These are phyloP conservation scores for Dioscorea alata DNA, from an alignment of 106 monocot species.

Conservation along the genomic window DNA sequence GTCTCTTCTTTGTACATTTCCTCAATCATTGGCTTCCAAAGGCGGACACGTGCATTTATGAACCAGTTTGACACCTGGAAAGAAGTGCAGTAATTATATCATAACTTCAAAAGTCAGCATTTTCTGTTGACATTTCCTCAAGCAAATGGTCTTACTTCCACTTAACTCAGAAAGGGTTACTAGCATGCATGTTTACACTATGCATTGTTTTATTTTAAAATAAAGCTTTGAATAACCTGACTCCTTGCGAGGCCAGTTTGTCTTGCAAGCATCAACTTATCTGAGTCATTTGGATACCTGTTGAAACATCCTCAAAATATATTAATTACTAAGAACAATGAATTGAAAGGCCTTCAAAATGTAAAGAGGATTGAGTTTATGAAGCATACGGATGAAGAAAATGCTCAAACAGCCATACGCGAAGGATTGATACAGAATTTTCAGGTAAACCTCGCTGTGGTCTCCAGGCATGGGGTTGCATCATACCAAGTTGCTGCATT, in stretches of 20 bases:
- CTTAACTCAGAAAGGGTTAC: no score
- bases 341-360: no score
- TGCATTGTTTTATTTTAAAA: background rate
- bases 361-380: background rate
- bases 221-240: conserved; percentile 42
- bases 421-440: conserved; percentile 69
- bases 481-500: conserved; percentile 69
- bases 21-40: conserved; percentile 99
- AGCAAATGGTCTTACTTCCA: no score
- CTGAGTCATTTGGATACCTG: conserved; percentile 93
- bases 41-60: conserved; percentile 91
- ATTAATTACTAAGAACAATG: background rate
- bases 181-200: no score
- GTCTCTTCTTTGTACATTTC: conserved; percentile 98
- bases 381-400: conserved; percentile 82
- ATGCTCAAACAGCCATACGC: conserved; percentile 96
- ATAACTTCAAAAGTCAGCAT: no score
- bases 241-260: conserved; percentile 82
- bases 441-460: conserved; percentile 91
- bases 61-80: conserved; percentile 80
- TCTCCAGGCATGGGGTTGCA: conserved; percentile 76
- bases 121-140: no score
- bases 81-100: no score
- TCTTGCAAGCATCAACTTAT: conserved; percentile 84
- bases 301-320: background rate